These are phyloP conservation scores for Cucurbita ficifolia DNA, from an alignment of 306 rosid genomes.

Conservation along the genomic window DNA sequence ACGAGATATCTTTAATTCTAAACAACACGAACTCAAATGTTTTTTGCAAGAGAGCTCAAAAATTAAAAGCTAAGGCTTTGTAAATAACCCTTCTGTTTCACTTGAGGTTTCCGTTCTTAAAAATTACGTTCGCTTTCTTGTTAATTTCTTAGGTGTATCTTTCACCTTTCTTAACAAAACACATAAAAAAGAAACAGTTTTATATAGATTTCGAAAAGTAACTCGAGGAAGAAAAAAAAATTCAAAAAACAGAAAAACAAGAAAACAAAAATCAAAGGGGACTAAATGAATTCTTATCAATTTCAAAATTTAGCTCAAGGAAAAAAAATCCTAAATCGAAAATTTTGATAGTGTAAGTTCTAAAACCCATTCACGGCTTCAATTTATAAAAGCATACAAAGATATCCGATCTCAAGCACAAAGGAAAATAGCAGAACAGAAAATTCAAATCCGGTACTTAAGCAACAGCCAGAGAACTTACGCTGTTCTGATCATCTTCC, in stretches of 20 bases:
- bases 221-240: too few relatives aligned
- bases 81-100: too few relatives aligned
- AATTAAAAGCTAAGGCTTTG: not conserved
- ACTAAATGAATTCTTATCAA: not conserved
- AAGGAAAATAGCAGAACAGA: not conserved
- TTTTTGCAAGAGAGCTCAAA: not conserved
- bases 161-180: too few relatives aligned
- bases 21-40: not conserved
- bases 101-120: too few relatives aligned
- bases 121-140: too few relatives aligned
- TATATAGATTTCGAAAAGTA: too few relatives aligned
- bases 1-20: not conserved
- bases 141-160: too few relatives aligned
- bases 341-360: not conserved
- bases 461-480: conserved; percentile 1
- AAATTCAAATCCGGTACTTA: not conserved
- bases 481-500: conserved; percentile 8
- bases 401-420: not conserved
- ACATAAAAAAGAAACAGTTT: too few relatives aligned
- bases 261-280: too few relatives aligned
- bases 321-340: not conserved
- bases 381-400: not conserved
- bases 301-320: not conserved
- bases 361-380: too few relatives aligned
- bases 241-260: too few relatives aligned